A percentile compares a stretch with the other conserved stretches of the same genome.
Evolutionary conservation across 345 rosid genomes (phyloP).

Genomic region (Populus simonii): DNA sequence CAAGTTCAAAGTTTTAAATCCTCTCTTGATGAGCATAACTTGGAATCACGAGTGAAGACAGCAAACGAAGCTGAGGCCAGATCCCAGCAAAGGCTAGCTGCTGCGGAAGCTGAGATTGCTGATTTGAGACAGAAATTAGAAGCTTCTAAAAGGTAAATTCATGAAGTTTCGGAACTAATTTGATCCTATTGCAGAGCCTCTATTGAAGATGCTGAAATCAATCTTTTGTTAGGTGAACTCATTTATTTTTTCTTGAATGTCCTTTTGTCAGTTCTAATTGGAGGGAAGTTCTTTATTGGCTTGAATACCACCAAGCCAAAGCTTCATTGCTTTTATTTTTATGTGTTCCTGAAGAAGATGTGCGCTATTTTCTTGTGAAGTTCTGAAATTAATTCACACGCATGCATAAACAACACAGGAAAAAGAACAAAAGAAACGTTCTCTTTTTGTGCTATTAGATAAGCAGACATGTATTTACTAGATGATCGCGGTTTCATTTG

Average conservation of each 20-base stretch:
- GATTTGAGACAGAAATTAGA: slow-evolving; percentile 83
- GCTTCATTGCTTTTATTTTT: background rate
- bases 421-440: no score
- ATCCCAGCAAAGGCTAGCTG: slow-evolving; percentile 90
- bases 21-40: slow-evolving; percentile 79
- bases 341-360: background rate
- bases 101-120: slow-evolving; percentile 98
- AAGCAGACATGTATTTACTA: background rate
- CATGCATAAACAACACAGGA: background rate
- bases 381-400: background rate
- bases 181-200: background rate
- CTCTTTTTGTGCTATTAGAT: background rate
- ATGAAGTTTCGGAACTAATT: background rate
- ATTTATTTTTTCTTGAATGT: background rate
- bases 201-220: background rate
- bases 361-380: background rate
- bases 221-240: background rate
- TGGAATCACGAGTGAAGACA: slow-evolving; percentile 85
- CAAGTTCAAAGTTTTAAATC: slow-evolving; percentile 69
- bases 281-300: background rate
- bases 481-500: background rate
- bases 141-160: slow-evolving; percentile 66
- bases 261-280: background rate
- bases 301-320: background rate
- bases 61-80: slow-evolving; percentile 97